These are phyloP conservation scores for Pyrus communis DNA, from an alignment of 306 rosid species.

Conservation along the genomic window DNA sequence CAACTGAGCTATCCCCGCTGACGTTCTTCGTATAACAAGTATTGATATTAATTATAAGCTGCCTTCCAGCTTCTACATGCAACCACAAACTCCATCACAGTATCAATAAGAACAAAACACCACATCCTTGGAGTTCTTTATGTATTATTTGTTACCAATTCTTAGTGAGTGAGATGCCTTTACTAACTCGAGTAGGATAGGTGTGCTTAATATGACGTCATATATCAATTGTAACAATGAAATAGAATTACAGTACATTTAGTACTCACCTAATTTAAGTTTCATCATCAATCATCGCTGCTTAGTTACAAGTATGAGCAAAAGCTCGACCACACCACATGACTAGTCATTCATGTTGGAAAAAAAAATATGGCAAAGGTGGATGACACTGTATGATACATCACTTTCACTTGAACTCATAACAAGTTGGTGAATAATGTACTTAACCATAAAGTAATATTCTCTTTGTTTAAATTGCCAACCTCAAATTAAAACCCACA, in stretches of 20 bases:
- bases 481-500: not conserved
- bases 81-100: not conserved
- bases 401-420: conserved; percentile 23
- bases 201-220: not conserved
- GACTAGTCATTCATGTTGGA: not conserved
- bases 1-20: conserved; percentile 9
- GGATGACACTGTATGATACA: conserved; percentile 5
- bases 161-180: not conserved
- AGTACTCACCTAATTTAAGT: too few relatives aligned
- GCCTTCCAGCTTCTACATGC: not conserved
- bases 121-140: not conserved
- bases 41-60: not conserved
- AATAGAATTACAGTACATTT: not conserved
- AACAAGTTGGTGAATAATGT: conserved; percentile 12
- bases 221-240: not conserved
- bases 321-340: not conserved
- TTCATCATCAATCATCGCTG: not conserved
- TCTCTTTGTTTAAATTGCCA: not conserved
- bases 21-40: rapidly evolving
- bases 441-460: conserved; percentile 6
- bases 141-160: too few relatives aligned
- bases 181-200: not conserved
- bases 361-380: not conserved
- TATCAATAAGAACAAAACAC: not conserved
- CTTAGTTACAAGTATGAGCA: not conserved